phyloP scores from a whole-genome alignment of 331 rosid species.

The Arachis monticola region DNA sequence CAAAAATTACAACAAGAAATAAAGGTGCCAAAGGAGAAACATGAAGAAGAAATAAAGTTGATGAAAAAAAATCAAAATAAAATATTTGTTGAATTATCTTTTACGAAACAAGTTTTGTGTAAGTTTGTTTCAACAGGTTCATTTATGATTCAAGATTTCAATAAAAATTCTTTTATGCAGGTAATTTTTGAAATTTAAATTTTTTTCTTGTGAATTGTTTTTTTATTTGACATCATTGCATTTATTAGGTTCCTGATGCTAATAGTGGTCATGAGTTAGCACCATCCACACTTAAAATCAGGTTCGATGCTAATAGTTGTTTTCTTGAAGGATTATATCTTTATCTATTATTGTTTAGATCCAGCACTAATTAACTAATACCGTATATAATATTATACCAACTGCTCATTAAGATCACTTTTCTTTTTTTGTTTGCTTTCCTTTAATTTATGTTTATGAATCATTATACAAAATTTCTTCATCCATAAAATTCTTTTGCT shows the following conservation, averaged over 20 bases:
- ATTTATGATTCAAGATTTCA: neutral
- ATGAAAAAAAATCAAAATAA: neutral
- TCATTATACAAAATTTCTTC: too few species aligned
- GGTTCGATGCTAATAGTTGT: too few species aligned
- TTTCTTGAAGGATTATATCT: too few species aligned
- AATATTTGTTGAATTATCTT: neutral
- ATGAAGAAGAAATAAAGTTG: neutral
- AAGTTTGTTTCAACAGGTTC: neutral
- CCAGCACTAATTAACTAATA: too few species aligned
- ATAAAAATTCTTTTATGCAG: neutral
- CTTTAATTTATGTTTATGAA: too few species aligned
- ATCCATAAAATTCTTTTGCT: too few species aligned
- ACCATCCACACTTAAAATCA: neutral
- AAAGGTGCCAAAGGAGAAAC: neutral
- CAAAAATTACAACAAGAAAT: constrained; percentile 1
- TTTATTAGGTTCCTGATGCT: neutral
- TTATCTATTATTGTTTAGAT: too few species aligned
- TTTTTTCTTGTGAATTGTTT: neutral
- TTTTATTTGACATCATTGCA: neutral
- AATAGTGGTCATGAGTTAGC: neutral
- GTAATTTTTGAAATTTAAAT: neutral
- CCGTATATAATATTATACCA: too few species aligned
- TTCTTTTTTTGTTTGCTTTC: too few species aligned
- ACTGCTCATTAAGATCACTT: too few species aligned
- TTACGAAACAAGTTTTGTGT: neutral